These are phyloP conservation scores for Heliamphora exappendiculata DNA, from an alignment of 148 eudicot species.

Conservation along the genomic window DNA sequence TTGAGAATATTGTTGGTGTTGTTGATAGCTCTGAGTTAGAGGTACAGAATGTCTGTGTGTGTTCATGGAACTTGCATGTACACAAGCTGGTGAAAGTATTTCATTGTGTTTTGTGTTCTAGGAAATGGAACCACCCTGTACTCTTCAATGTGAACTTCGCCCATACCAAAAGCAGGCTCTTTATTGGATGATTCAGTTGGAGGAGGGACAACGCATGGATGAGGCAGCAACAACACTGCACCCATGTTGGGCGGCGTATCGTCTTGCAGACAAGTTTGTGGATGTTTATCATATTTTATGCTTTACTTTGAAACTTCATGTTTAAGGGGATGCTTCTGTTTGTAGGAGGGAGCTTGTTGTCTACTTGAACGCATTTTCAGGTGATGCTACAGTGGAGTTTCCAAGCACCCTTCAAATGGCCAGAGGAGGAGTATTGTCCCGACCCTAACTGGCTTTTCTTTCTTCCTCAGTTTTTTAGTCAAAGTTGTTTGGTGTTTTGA, in stretches of 20 bases:
- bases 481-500: conserved; percentile 16
- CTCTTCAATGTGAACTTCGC: conserved; percentile 82
- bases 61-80: conserved; percentile 1
- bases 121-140: conserved; percentile 96
- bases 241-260: conserved; percentile 98
- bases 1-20: conserved; percentile 87
- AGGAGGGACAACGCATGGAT: conserved; percentile 64
- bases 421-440: conserved; percentile 84
- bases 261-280: conserved; percentile 73
- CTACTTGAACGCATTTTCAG: conserved; percentile 89
- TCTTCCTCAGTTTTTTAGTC: neutral
- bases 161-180: conserved; percentile 98
- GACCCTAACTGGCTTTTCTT: conserved; percentile 5
- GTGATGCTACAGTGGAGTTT: conserved; percentile 86
- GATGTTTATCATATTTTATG: neutral
- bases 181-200: conserved; percentile 81
- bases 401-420: conserved; percentile 97
- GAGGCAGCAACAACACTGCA: conserved; percentile 83
- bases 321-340: conserved; percentile 13
- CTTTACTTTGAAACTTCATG: conserved; percentile 3
- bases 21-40: conserved; percentile 66
- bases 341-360: conserved; percentile 74
- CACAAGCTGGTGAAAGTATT: conserved; percentile 6
- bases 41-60: conserved; percentile 30
- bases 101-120: conserved; percentile 14